phyloP scores from a whole-genome alignment of 495 filamentous ascomycete species.

The Corynascus novoguineensis region DNA sequence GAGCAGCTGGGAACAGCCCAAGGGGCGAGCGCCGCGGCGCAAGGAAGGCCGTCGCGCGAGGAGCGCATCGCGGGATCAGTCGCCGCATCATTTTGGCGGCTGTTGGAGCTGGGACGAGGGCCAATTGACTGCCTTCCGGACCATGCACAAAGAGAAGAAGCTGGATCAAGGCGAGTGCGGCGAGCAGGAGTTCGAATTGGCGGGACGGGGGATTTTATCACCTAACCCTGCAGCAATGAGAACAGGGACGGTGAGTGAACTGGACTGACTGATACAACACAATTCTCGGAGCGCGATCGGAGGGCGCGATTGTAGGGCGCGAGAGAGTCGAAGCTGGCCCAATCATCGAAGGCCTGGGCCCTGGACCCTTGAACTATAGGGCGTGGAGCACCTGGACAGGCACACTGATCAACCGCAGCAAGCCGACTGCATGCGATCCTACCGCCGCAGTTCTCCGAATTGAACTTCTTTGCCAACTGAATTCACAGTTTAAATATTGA shows the following conservation, averaged over 20 bases:
- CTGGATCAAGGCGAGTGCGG: not conserved
- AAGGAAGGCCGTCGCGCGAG: slow-evolving; percentile 12
- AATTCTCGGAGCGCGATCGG: slow-evolving; percentile 32
- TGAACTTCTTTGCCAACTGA: not conserved
- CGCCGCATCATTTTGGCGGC: slow-evolving; percentile 26
- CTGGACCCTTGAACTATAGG: not conserved
- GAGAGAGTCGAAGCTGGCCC: slow-evolving; percentile 3
- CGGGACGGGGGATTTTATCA: not conserved
- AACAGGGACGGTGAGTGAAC: not conserved
- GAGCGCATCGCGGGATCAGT: slow-evolving; percentile 22
- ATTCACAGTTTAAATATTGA: too few relatives aligned
- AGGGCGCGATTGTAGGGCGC: slow-evolving; percentile 14
- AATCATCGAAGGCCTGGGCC: slow-evolving; percentile 23
- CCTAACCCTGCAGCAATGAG: not conserved
- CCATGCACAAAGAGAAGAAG: not conserved
- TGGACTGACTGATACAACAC: not conserved
- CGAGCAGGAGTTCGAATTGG: not conserved
- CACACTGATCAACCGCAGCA: not conserved
- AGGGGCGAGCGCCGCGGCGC: slow-evolving; percentile 25
- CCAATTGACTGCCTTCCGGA: not conserved
- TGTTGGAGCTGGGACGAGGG: too few relatives aligned
- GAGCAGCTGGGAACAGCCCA: slow-evolving; percentile 22
- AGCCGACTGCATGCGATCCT: not conserved
- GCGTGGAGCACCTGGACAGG: not conserved
- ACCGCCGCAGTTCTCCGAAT: too few relatives aligned